Evolutionary conservation across 129 eudicot species (phyloP), one percentile per base, ranked within the genome.

Genomic region (Silybum marianum): DNA sequence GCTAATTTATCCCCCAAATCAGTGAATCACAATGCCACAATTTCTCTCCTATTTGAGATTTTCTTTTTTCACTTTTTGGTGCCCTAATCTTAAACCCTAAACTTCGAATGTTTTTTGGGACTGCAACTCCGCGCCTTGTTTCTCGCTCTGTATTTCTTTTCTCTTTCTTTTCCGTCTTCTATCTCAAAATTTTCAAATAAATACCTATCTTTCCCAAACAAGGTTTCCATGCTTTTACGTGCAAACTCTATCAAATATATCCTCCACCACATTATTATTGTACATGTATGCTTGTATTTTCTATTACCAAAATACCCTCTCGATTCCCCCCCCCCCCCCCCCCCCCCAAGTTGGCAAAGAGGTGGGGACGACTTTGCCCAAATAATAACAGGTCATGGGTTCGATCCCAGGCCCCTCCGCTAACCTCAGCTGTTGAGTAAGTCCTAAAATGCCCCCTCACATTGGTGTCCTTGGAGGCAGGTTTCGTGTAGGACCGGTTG

Each of bases 51-150:
- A 4, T 77, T 34, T 25, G 39, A 42, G 23, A 63, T 81, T 74
- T 81, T 46, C 66, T 44, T 25, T 60, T 18, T 71, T 72, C 70
- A 60, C 46, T 63, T 80, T 80, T 80, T 74, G 84, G 84, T 63
- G 74, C 80, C 80, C 74, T 81, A 38, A 38, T 38, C 42, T 38
- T 38, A 67, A 74, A 58, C 66, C 66, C 74, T 58, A 66, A 72
- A 74, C 44, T 44, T 26, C 69, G 79, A 74, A 62, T 73, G 73
- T 60, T 78, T 73, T 86, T 81, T 85, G 84, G 87, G 92, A 89
- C 82, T 93, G 83, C 88, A 89, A 84, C 89, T 81, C 86, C 94
- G 90, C 95, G 97, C 97, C 97, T 88, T 85, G 91, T 87, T 90
- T 90, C 93, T 92, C 95, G 89, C 84, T 88, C 84, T 89, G 46